Evolutionary conservation across 2,329 filamentous ascomycete species (phyloP).

Genomic region (Dendrostoma leiphaemia): DNA sequence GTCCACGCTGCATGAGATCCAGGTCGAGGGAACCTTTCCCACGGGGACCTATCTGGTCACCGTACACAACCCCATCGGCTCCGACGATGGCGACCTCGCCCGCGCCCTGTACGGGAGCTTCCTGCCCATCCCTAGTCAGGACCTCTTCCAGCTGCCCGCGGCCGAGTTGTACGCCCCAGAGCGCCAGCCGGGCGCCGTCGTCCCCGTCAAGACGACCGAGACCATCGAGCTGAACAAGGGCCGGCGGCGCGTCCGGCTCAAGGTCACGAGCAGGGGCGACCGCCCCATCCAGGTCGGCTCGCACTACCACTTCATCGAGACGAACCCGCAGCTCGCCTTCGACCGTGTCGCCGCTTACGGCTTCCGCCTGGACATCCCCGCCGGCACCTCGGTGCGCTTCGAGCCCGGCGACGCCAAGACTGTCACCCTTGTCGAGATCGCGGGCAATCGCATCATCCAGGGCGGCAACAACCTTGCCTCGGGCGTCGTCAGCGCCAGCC

Average conservation of each 20-base stretch:
- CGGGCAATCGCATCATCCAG: constrained; percentile 72
- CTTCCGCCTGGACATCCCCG: constrained; percentile 83
- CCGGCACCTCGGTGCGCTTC: constrained; percentile 88
- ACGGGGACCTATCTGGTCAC: constrained; percentile 92
- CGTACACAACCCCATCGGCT: constrained; percentile 83
- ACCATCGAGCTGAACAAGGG: constrained; percentile 69
- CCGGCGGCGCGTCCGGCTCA: constrained; percentile 69
- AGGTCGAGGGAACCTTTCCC: constrained; percentile 92
- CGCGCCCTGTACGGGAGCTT: constrained; percentile 90
- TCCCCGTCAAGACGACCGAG: constrained; percentile 61
- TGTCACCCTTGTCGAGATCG: constrained; percentile 86
- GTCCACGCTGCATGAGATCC: constrained; percentile 75
- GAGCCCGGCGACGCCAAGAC: constrained; percentile 92
- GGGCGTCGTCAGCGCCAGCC: constrained; percentile 65
- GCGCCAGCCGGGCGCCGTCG: constrained; percentile 76
- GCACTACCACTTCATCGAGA: constrained; percentile 95
- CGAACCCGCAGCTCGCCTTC: constrained; percentile 87
- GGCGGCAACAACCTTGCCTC: constrained; percentile 81
- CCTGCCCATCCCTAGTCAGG: constrained; percentile 68
- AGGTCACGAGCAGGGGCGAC: constrained; percentile 83
- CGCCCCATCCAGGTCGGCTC: constrained; percentile 89
- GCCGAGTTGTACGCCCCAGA: constrained; percentile 64
- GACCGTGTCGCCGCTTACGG: constrained; percentile 82
- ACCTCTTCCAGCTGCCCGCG: constrained; percentile 65
- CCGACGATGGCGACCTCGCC: constrained; percentile 82